A percentile compares a stretch with the other conserved stretches of the same genome.
Conservation (phyloP, 306 rosid species). For the Rosa lucieae region DNA sequence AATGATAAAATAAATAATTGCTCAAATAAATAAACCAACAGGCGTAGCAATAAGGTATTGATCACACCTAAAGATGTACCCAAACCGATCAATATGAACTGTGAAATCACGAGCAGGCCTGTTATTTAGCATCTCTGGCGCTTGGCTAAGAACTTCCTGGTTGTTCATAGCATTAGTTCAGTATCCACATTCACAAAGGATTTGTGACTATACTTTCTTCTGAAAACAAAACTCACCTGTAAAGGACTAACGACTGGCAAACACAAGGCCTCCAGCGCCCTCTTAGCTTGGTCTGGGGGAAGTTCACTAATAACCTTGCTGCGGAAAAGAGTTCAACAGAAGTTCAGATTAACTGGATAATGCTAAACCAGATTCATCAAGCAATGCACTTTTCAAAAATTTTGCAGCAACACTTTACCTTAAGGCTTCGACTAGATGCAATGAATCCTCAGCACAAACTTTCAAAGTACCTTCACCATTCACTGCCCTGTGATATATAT, state of each 20-base stretch:
- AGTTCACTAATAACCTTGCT: conserved; percentile 96
- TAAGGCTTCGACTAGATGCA: conserved; percentile 95
- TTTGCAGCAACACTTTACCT: conserved; percentile 49
- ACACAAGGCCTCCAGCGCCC: conserved; percentile 91
- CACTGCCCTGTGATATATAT: conserved; percentile 79
- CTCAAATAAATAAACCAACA: neutral
- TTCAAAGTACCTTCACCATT: conserved; percentile 87
- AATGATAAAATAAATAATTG: neutral
- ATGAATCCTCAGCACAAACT: conserved; percentile 90
- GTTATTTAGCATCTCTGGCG: conserved; percentile 74
- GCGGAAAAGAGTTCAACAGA: conserved; percentile 28
- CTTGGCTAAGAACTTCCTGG: conserved; percentile 89
- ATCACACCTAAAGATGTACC: conserved; percentile 89
- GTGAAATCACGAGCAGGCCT: conserved; percentile 87
- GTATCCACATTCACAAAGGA: conserved; percentile 24
- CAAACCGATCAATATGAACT: conserved; percentile 91
- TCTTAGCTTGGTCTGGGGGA: conserved; percentile 81
- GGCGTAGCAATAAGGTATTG: conserved; percentile 19
- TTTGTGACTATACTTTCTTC: conserved; percentile 8
- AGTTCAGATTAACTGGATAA: conserved; percentile 28
- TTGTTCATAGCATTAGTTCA: conserved; percentile 31
- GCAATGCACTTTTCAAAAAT: conserved; percentile 24
- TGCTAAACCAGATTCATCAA: conserved; percentile 18
- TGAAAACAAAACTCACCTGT: conserved; percentile 56
- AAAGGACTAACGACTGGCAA: conserved; percentile 88